Conservation (phyloP, 208 protist species). For the Lotmaria passim region DNA sequence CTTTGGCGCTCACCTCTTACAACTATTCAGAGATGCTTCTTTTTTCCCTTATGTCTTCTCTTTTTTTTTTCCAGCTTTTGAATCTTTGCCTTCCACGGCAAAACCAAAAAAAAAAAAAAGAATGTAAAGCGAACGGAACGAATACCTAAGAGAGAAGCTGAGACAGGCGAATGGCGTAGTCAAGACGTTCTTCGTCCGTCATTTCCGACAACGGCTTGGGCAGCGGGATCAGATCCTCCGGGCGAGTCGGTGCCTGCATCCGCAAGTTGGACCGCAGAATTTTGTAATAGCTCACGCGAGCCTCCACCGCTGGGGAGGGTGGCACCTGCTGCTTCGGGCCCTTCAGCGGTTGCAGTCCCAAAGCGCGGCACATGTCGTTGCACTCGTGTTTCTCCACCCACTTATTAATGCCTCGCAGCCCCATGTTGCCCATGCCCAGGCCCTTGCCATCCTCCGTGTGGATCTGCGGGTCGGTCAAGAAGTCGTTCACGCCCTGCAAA, state of each 20-base stretch:
- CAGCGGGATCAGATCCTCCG: constrained; percentile 59
- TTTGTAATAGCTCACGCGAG: constrained; percentile 52
- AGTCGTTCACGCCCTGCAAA: constrained; percentile 84
- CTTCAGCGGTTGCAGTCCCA: constrained; percentile 51
- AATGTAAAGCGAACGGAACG: no score
- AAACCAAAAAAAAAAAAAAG: not conserved
- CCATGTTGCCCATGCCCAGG: constrained; percentile 86
- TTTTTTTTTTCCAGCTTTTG: no score
- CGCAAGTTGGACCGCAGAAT: constrained; percentile 52
- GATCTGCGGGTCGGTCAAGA: constrained; percentile 87
- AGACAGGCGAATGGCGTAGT: constrained; percentile 70
- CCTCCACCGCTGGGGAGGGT: constrained; percentile 4
- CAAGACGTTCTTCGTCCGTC: constrained; percentile 72
- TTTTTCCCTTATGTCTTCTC: no score
- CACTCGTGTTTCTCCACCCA: constrained; percentile 73
- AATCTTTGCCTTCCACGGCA: no score
- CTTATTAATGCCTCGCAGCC: constrained; percentile 78
- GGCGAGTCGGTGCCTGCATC: constrained; percentile 34
- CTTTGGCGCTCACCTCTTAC: no score
- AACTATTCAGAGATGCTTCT: no score
- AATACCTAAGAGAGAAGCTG: constrained; percentile 42
- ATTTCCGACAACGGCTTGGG: constrained; percentile 73
- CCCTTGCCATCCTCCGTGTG: constrained; percentile 80
- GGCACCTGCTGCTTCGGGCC: not conserved
- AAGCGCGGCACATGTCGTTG: constrained; percentile 67